Evolutionary conservation across 2,329 filamentous ascomycete species (phyloP), one percentile per base, ranked within the genome.

Genomic region (Arthrobotrys conoides): DNA sequence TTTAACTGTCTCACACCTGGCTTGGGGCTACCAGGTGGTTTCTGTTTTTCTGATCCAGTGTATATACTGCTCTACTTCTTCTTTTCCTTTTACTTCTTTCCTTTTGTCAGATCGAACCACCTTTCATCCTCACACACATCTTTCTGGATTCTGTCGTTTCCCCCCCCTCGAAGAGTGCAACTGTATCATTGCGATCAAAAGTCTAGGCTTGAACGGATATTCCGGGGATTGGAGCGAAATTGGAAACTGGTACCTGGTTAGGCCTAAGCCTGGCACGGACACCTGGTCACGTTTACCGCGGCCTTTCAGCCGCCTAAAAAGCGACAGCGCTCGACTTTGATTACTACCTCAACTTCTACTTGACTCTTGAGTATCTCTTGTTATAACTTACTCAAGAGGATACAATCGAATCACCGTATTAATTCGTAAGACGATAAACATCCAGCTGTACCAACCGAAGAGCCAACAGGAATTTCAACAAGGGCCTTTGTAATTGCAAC

Each of bases 231-330:
- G 24, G 44, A 30, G 18, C 16, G 18, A 10, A 46, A 48, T 22
- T n/a, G 16, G 49, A 14, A 55, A 36, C 18, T 12, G 38, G 38
- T 61, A 61, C 57, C 57, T 61, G 55, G 36, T 41, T 69, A 20
- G 27, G 59, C 48, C 36, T 22, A 38, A 55, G 48, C 36, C 49
- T 51, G 48, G 61, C 63, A 68, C 63, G 44, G 71, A 75, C 71
- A 75, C 71, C 71, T 64, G 71, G 71, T 75, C 71, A 75, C 71
- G 71, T 75, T 75, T 63, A 75, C 71, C 64, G 64, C 64, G 64
- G 36, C 6, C 24, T 65, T 65, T 64, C 57, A 72, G 59, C 71
- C 71, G 71, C 64, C 71, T 44, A 33, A 44, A 46, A 59, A 59
- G 53, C 53, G 53, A 59, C 27, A 36, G n/a, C 20, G 22, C 44